A percentile compares a stretch with the other conserved stretches of the same genome.
Conservation (phyloP, 2,329 filamentous ascomycete species). For the Furcasterigmium furcatum region DNA sequence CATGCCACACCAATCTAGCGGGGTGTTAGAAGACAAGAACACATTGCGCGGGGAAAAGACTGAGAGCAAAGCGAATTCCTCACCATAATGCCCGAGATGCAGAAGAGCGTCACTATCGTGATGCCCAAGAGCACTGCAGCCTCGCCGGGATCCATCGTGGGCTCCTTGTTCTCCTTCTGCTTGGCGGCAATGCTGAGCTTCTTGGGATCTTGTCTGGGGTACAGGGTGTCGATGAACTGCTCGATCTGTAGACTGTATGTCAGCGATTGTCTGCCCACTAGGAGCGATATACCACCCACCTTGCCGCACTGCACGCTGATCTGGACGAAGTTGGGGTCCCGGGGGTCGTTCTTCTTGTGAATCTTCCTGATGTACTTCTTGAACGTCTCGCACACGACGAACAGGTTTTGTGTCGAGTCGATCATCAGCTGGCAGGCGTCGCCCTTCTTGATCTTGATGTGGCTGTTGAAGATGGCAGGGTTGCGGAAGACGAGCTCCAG, state of each 20-base stretch:
- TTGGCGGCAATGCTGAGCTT: slow-evolving; percentile 40
- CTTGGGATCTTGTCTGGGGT: slow-evolving; percentile 77
- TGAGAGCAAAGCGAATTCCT: slow-evolving; percentile 30
- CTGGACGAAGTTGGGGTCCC: slow-evolving; percentile 86
- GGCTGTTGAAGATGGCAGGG: slow-evolving; percentile 76
- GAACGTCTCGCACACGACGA: slow-evolving; percentile 79
- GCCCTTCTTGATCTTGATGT: slow-evolving; percentile 96
- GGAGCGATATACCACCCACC: slow-evolving; percentile 40
- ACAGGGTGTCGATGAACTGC: slow-evolving; percentile 91
- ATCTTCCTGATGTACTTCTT: slow-evolving; percentile 75
- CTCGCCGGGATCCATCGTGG: slow-evolving; percentile 53
- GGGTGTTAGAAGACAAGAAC: background rate
- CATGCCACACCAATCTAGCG: slow-evolving; percentile 74
- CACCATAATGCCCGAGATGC: slow-evolving; percentile 81
- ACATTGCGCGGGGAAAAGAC: background rate
- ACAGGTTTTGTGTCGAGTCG: slow-evolving; percentile 87
- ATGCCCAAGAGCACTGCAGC: slow-evolving; percentile 63
- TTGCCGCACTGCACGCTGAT: slow-evolving; percentile 89
- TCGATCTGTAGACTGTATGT: slow-evolving; percentile 69
- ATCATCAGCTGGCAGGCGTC: slow-evolving; percentile 89
- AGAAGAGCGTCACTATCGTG: slow-evolving; percentile 63
- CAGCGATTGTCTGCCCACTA: background rate
- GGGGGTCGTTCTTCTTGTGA: slow-evolving; percentile 89
- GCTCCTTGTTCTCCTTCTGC: slow-evolving; percentile 34
- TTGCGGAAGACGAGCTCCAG: slow-evolving; percentile 92